Conservation (phyloP, 225 moss, liverwort and hornwort species). For the Antitrichia curtipendula region DNA sequence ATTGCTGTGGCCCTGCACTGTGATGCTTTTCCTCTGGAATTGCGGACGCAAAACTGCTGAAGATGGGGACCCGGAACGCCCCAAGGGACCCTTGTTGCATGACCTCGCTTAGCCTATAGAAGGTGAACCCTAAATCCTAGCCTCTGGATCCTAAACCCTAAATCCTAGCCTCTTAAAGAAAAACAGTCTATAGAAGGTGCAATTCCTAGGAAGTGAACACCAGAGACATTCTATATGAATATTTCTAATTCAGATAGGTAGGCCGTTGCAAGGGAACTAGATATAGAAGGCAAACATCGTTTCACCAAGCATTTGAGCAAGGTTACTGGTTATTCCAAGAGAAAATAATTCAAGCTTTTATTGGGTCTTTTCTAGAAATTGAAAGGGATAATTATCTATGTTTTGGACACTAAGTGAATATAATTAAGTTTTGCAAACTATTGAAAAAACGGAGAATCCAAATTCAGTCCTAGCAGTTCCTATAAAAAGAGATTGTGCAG, state of each 20-base stretch:
- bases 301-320: background rate
- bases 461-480: rapidly evolving
- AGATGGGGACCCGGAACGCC: background rate
- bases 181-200: background rate
- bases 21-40: background rate
- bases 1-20: background rate
- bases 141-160: too few species aligned
- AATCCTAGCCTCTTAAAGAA: background rate
- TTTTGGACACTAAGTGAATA: background rate
- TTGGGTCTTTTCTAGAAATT: background rate
- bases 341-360: background rate
- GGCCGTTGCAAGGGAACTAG: background rate
- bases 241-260: background rate
- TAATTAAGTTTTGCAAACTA: background rate
- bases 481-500: rapidly evolving
- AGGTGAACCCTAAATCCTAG: background rate
- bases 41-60: background rate
- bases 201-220: background rate
- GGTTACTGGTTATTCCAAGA: background rate
- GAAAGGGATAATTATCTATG: background rate
- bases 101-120: too few species aligned
- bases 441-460: background rate
- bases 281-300: background rate
- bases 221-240: background rate
- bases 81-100: background rate